Evolutionary conservation across 1,284 basidiomycete genomes (phyloP), one percentile per base, ranked within the genome.

Genomic region (Ustilago cynodontis): DNA sequence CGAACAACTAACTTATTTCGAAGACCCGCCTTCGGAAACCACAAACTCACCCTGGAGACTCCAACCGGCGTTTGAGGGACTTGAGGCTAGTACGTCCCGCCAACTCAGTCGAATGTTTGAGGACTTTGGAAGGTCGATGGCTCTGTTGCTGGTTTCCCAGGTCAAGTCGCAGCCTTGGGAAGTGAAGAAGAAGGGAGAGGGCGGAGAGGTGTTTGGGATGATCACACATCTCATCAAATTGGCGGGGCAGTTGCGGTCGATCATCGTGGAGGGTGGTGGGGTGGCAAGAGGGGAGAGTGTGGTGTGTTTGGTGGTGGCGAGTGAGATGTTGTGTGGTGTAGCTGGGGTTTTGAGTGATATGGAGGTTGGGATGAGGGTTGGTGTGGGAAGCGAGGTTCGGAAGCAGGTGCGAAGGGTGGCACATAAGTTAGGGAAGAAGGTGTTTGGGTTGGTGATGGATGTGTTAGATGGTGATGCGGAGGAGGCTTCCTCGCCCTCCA

Each of bases 381-480:
- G 52, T 0, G 53, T 39, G 1, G 55, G 41, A 20, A 56, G 11
- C 24, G 59, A 65, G 51, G 63, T 60, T n/a, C 62, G 67, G 3
- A 78, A 65, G 31, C 47, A 56, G 31, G 55, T 68, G 29, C 57
- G 82, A 18, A 81, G 78, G 53, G 50, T 55, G 11, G 76, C 81
- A 16, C 78, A 83, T 37, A 66, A 58, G 26, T 50, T 82, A 16
- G 80, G 74, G 3, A 67, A 65, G 57, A 59, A 59, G 16, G 54
- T 80, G 1, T 60, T 77, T 11, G 50, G 47, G 8, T 22, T 55
- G 20, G 62, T 83, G 0, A 60, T 77, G 52, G 76, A 78, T 9
- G 51, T 70, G 29, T 71, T 82, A 53, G 72, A 81, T 26, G 67
- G 63, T 0, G 82, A 83, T 24, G 62, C 61, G 20, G 74, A 82